Evolutionary conservation across 164 flowering plant species (phyloP), one percentile per base, ranked within the genome.

Genomic region (Magnolia officinalis): DNA sequence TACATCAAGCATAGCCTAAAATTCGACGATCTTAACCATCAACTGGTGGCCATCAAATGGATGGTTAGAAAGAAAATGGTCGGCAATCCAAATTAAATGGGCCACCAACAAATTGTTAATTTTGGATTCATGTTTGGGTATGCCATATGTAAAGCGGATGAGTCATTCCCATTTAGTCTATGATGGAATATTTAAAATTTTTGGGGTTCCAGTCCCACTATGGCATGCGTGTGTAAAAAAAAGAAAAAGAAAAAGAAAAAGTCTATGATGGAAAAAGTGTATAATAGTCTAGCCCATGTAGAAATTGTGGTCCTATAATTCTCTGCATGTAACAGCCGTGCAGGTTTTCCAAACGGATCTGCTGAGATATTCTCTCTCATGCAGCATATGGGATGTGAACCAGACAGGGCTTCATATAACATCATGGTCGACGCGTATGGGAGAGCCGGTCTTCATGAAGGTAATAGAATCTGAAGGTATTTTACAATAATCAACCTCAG

Each of bases 371-470:
- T 92, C 81, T 89, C 97, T 19, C 93, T 95, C 58, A 95, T 95
- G 98, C 92, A 92, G 80, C 91, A 89, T 80, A 91, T 91, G 98
- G 98, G 94, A 4, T 91, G 92, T 84, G 98, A 95, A 82, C 98
- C 98, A 20, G 97, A 95, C 82, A 88, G 89, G 82, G 98, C 97
- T 70, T 92, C 97, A 65, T 95, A 87, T 76, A 95, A 95, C 71
- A 95, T 95, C 59, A 87, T 95, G 96, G 91, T 95, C 21, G 98
- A 95, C 84, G 98, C 98, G 67, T 95, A 92, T 81, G 97, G 98
- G 14, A 88, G 96, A 88, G 91, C 96, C 65, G 95, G 96, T 78
- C 91, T 91, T 74, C 85, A 87, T 64, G 86, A 87, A 52, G 96
- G 98, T 94, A 88, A 81, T 51, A 49, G 29, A 68, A 7, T 29